Base-by-base conservation (phyloP, 352 stramenopile species). In the Plasmopara muralis region DNA sequence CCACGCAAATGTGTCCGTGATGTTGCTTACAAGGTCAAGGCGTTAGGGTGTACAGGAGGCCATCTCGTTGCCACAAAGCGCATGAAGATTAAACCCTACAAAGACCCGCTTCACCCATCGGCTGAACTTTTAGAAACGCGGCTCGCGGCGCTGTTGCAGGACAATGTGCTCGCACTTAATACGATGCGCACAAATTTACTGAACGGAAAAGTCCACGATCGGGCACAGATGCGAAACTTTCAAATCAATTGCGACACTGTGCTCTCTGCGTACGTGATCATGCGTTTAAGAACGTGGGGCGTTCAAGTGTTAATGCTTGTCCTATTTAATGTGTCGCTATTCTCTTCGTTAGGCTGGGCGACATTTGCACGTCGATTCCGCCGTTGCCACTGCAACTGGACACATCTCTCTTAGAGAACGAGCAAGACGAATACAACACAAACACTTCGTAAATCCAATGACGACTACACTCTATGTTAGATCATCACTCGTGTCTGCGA, bases 1-100 rank as follows among this genome's bases (percentile, higher is more conserved):
- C 78, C 78, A 7, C 66, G 57, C 13, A 92, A 88, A 50, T 85
- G 72, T 48, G 78, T 88, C 9, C 78, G 81, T 4, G 78, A 92
- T 52, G 78, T 92, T 14, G 77, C 81, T 28, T 86, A 82, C 51
- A 82, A 84, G 45, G 70, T 80, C 45, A 81, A 81, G 48, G 57
- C 63, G 2, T 59, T 78, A 6, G 52, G 53, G 9, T 59, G 50
- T 50, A n/a, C 51, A 58, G 41, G 61, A 64, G 31, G 52, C 46
- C 35, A 57, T 52, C 72, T 34, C 9, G 18, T 43, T n/a, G 70
- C 55, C 54, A 43, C 64, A 29, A 89, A 87, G 50, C 70, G 78
- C 54, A 79, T 82, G 68, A 82, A 80, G 50, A 79, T 85, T 30
- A 68, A 83, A 55, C 70, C 53, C 18, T 77, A 76, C 30, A 56